phyloP scores from a whole-genome alignment of 345 rosid genomes.

The Erucastrum elatum region DNA sequence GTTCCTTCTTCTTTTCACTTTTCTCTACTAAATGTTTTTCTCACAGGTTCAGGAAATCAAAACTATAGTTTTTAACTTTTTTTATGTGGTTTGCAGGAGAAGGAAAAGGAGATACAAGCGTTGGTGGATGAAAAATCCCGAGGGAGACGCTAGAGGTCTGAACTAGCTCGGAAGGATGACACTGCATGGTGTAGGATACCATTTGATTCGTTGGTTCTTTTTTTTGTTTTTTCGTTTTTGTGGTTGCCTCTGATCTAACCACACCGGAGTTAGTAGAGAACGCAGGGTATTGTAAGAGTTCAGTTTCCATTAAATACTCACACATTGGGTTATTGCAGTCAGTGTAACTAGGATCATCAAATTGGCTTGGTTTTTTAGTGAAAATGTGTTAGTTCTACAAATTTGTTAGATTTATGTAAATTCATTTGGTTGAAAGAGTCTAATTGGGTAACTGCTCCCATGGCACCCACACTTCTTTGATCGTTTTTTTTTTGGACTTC shows the following conservation, averaged over 20 bases:
- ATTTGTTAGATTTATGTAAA: neutral
- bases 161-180: neutral
- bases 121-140: constrained; percentile 13
- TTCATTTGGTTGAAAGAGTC: neutral
- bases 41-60: constrained; percentile 4
- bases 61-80: neutral
- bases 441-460: neutral
- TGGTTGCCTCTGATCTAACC: neutral
- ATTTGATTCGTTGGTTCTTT: neutral
- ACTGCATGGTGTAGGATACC: neutral
- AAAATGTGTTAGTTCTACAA: neutral
- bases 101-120: neutral
- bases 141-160: neutral
- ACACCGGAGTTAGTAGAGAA: constrained; percentile 1
- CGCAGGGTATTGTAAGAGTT: neutral
- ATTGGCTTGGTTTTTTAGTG: neutral
- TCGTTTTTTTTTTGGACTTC: too few species aligned
- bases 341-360: neutral
- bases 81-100: constrained; percentile 26
- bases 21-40: neutral
- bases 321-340: neutral
- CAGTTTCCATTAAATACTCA: neutral
- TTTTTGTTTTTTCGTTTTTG: neutral
- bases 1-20: constrained; percentile 36
- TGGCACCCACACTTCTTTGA: neutral